Evolutionary conservation across 2,329 filamentous ascomycete species (phyloP), one percentile per base, ranked within the genome.

Genomic region (Elsinoe arachidis): DNA sequence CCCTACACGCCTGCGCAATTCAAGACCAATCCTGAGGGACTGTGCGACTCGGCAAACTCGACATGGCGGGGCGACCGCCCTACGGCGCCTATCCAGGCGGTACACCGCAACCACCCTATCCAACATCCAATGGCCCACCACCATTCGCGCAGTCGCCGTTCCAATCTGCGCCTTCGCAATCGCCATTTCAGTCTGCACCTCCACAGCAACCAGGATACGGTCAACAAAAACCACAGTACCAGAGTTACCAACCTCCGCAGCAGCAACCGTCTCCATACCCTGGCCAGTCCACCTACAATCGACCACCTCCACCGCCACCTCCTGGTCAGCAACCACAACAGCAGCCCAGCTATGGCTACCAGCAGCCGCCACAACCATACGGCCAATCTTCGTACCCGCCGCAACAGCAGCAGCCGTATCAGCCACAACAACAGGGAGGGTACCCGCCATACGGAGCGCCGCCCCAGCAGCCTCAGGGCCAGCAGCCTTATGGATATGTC

Each of bases 51-150:
- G 7, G 54, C 65, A 67, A 15, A 61, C 67, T 53, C 71, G 73
- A 60, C 38, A 56, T 56, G 54, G 39, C 54, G 5, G 54, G 54
- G 11, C 39, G 54, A 43, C 54, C 54, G 17, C 54, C 39, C 14
- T 56, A 47, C 17, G 38, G 38, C 70, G 37, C 70, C 70, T 58
- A 53, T 38, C 52, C 56, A 55, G 53, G 58, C 49, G 44, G 38
- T 41, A 44, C 71, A 58, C 67, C 66, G 54, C 67, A 69, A 38
- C 67, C 69, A 41, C 70, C 72, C 43, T 71, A 73, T 59, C 74
- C 75, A 56, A 70, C 73, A 49, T 74, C 74, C 57, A 68, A 73
- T 41, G 49, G 34, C 19, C 73, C 73, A 58, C 67, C 70, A 56
- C 62, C 71, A 52, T 56, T 61, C 62, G 35, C 62, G 58, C 49